phyloP scores from a whole-genome alignment of 306 rosid species.

The Dalbergia oliveri region DNA sequence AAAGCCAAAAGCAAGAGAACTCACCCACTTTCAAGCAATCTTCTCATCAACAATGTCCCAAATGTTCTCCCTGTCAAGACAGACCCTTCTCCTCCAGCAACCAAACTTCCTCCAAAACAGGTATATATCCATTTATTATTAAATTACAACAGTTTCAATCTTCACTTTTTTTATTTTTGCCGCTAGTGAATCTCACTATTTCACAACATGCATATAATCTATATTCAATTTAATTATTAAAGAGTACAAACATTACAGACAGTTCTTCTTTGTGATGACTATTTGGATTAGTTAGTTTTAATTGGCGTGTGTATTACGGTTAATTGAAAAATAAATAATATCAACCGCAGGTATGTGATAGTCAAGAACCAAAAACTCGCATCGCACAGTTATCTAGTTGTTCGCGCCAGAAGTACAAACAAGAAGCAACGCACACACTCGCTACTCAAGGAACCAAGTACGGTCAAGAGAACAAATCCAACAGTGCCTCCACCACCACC shows the following conservation, averaged over 20 bases:
- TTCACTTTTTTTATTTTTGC: neutral
- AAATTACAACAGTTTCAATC: conserved; percentile 11
- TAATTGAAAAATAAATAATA: conserved; percentile 25
- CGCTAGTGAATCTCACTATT: neutral
- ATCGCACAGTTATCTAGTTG: conserved; percentile 68
- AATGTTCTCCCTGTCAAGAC: conserved; percentile 60
- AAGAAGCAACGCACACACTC: conserved; percentile 53
- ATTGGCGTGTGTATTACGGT: conserved; percentile 9
- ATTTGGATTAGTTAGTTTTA: neutral
- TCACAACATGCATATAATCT: neutral
- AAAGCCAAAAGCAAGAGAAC: conserved; percentile 68
- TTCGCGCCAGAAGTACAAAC: conserved; percentile 64
- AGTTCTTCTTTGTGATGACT: conserved; percentile 6
- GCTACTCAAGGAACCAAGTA: conserved; percentile 39
- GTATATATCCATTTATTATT: conserved; percentile 24
- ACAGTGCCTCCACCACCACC: conserved; percentile 43
- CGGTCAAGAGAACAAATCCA: conserved; percentile 44
- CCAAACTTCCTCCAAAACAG: conserved; percentile 60
- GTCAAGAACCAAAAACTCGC: conserved; percentile 54
- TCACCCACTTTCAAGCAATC: conserved; percentile 62
- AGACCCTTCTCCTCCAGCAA: conserved; percentile 38
- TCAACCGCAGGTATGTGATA: conserved; percentile 44
- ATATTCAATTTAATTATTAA: neutral
- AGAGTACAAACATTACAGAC: neutral
- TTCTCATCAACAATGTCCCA: conserved; percentile 60